phyloP scores from a whole-genome alignment of 1,284 basidiomycete species.

The Apiotrichum siamense region DNA sequence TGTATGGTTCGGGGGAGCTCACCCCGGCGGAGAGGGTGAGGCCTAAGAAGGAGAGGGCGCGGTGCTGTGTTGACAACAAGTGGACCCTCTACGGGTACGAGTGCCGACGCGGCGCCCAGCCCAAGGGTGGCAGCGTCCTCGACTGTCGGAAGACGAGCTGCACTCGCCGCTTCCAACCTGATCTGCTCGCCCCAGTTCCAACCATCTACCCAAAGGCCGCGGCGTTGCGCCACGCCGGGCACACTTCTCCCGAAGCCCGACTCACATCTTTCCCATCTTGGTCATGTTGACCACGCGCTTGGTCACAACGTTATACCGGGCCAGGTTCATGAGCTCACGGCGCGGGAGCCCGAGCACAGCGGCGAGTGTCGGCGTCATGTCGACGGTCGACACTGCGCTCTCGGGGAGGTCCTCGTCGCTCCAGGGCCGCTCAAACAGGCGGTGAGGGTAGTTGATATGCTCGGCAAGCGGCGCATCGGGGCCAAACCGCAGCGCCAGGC shows the following conservation, averaged over 20 bases:
- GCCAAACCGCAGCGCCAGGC: slow-evolving; percentile 20
- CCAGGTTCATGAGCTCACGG: slow-evolving; percentile 30
- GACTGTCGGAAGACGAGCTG: too few relatives aligned
- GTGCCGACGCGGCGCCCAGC: too few relatives aligned
- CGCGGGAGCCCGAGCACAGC: slow-evolving; percentile 28
- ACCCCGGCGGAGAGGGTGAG: too few relatives aligned
- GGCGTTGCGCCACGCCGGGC: too few relatives aligned
- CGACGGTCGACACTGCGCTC: not conserved
- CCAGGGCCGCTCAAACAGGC: slow-evolving; percentile 13
- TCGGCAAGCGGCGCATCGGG: slow-evolving; percentile 23
- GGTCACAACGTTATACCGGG: slow-evolving; percentile 30
- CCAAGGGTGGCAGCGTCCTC: too few relatives aligned
- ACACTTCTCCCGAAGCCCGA: slow-evolving; percentile 2
- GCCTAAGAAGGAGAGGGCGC: too few relatives aligned
- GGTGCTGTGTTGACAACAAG: too few relatives aligned
- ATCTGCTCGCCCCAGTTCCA: too few relatives aligned
- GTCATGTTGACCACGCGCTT: slow-evolving; percentile 47
- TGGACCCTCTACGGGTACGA: too few relatives aligned
- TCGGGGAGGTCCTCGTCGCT: slow-evolving; percentile 16
- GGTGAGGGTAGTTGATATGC: slow-evolving; percentile 36
- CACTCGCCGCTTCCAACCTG: too few relatives aligned
- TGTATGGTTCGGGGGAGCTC: too few relatives aligned
- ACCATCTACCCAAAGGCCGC: not conserved
- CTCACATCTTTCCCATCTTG: slow-evolving; percentile 47
- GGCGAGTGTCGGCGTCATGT: slow-evolving; percentile 3